These are phyloP conservation scores for Dothistroma pini DNA, from an alignment of 2,329 filamentous ascomycete genomes.

Conservation along the genomic window DNA sequence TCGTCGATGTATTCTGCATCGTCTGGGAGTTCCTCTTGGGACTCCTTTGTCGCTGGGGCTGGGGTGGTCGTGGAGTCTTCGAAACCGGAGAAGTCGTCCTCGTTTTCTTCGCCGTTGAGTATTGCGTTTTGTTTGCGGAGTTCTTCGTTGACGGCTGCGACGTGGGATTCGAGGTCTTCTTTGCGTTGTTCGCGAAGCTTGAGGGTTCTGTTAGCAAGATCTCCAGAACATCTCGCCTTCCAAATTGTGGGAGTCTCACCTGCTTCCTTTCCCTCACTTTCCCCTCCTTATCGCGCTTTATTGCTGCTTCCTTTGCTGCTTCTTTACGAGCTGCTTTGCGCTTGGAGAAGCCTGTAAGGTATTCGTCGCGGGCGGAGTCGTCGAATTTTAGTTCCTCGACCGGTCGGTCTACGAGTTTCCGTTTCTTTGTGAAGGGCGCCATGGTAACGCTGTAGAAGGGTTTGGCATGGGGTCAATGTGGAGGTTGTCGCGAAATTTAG, in stretches of 20 bases:
- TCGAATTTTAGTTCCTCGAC: slow-evolving; percentile 75
- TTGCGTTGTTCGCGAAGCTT: slow-evolving; percentile 82
- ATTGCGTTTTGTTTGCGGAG: slow-evolving; percentile 56
- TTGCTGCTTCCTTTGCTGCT: slow-evolving; percentile 76
- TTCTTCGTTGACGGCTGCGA: slow-evolving; percentile 69
- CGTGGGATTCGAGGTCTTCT: slow-evolving; percentile 75
- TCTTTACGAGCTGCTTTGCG: slow-evolving; percentile 83
- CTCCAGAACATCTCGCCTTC: no score
- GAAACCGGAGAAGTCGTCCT: slow-evolving; percentile 31
- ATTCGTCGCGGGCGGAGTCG: slow-evolving; percentile 72
- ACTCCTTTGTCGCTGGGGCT: slow-evolving; percentile 8
- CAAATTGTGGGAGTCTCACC: slow-evolving; percentile 45
- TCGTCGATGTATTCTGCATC: slow-evolving; percentile 97
- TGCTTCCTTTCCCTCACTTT: slow-evolving; percentile 69
- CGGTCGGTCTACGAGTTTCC: slow-evolving; percentile 12
- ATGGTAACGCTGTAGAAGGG: not conserved
- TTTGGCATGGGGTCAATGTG: not conserved
- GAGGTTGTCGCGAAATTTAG: not conserved
- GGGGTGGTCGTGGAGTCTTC: slow-evolving; percentile 10
- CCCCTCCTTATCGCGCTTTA: slow-evolving; percentile 73
- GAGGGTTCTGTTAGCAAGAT: slow-evolving; percentile 1
- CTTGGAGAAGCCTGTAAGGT: slow-evolving; percentile 94
- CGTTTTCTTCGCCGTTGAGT: slow-evolving; percentile 24
- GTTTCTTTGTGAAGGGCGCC: slow-evolving; percentile 11
- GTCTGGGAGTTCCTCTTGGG: slow-evolving; percentile 20